Evolutionary conservation across 345 rosid species (phyloP).

Genomic region (Turnera subulata): DNA sequence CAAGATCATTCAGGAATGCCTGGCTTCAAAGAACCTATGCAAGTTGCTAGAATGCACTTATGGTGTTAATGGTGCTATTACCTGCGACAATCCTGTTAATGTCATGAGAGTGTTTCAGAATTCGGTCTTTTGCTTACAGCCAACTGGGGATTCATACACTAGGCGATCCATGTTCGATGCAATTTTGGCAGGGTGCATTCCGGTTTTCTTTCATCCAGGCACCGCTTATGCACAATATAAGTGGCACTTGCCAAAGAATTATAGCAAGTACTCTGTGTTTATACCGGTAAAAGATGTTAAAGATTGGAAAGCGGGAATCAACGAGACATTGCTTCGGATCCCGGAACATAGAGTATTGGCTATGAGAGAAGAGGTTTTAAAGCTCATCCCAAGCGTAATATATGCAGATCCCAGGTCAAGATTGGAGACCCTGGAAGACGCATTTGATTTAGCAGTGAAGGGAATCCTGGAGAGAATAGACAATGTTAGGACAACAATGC

Average conservation of each 20-base stretch:
- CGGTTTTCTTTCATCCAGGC: slow-evolving; percentile 25
- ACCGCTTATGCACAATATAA: slow-evolving; percentile 24
- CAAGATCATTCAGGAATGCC: slow-evolving; percentile 24
- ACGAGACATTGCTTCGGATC: slow-evolving; percentile 13
- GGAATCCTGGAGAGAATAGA: slow-evolving; percentile 27
- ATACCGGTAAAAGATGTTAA: slow-evolving; percentile 17
- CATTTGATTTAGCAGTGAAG: slow-evolving; percentile 27
- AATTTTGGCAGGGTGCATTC: slow-evolving; percentile 26
- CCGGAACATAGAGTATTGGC: slow-evolving; percentile 11
- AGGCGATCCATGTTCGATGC: slow-evolving; percentile 24
- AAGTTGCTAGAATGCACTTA: slow-evolving; percentile 22
- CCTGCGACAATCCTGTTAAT: slow-evolving; percentile 20
- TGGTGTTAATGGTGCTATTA: slow-evolving; percentile 16
- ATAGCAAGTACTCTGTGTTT: slow-evolving; percentile 17
- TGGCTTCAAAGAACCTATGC: slow-evolving; percentile 16
- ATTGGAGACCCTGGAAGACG: slow-evolving; percentile 18
- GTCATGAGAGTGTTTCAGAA: slow-evolving; percentile 25
- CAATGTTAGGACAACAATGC: slow-evolving; percentile 9
- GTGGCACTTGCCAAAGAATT: slow-evolving; percentile 25
- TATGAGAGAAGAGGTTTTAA: slow-evolving; percentile 24
- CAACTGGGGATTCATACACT: slow-evolving; percentile 25
- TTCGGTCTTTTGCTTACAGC: slow-evolving; percentile 28
- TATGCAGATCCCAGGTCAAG: slow-evolving; percentile 22
- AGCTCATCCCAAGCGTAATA: slow-evolving; percentile 19
- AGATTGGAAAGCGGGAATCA: slow-evolving; percentile 22